phyloP scores from a whole-genome alignment of 1,284 basidiomycete species.

The Pseudozyma tsukubaensis region DNA sequence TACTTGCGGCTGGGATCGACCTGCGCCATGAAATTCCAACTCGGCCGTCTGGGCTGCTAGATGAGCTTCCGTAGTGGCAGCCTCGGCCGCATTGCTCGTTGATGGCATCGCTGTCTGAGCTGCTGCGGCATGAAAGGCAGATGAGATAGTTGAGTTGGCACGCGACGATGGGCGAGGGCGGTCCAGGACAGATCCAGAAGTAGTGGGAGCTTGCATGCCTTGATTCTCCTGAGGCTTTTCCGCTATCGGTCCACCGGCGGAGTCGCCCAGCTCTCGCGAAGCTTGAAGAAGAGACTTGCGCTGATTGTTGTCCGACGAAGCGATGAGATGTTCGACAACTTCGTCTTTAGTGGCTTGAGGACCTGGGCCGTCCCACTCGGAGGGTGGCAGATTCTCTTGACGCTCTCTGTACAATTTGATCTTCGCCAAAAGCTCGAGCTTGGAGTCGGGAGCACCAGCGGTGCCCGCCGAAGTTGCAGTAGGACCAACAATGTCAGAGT shows the following conservation, averaged over 20 bases:
- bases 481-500: slow-evolving; percentile 30
- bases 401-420: slow-evolving; percentile 64
- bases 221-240: not conserved
- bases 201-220: not conserved
- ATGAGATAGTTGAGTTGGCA: slow-evolving; percentile 23
- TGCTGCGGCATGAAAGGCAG: slow-evolving; percentile 15
- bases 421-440: slow-evolving; percentile 52
- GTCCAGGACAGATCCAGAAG: slow-evolving; percentile 19
- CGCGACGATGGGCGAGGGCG: slow-evolving; percentile 37
- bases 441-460: slow-evolving; percentile 11
- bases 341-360: slow-evolving; percentile 49
- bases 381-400: slow-evolving; percentile 58
- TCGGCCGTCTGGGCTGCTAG: too few relatives aligned
- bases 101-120: not conserved
- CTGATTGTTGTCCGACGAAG: slow-evolving; percentile 23
- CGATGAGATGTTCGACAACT: slow-evolving; percentile 48
- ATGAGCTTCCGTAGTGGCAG: not conserved
- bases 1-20: not conserved
- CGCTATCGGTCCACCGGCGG: not conserved
- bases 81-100: not conserved
- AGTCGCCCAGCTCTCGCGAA: slow-evolving; percentile 14
- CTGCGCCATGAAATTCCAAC: not conserved
- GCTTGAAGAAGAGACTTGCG: slow-evolving; percentile 28
- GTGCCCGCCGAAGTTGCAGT: not conserved
- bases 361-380: slow-evolving; percentile 51